phyloP scores from a whole-genome alignment of 2,329 filamentous ascomycete species.

The Phaeophleospora eucalypticola region DNA sequence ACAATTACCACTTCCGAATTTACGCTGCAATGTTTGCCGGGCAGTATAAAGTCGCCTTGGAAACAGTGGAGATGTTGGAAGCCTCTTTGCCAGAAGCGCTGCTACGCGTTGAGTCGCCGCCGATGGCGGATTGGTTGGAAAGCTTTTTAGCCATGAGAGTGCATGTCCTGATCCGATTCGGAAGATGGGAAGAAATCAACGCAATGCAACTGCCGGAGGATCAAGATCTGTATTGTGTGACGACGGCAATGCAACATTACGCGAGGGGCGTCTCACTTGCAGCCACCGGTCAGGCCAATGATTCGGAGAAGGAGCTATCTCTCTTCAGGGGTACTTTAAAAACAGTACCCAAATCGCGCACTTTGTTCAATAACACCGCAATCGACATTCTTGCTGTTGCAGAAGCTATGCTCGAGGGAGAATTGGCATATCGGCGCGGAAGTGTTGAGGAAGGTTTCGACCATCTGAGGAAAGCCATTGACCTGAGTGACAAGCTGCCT shows the following conservation, averaged over 20 bases:
- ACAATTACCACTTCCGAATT: conserved; percentile 70
- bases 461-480: conserved; percentile 54
- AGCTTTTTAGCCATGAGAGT: conserved; percentile 63
- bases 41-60: conserved; percentile 58
- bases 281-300: conserved; percentile 50
- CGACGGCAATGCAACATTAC: conserved; percentile 65
- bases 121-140: conserved; percentile 78
- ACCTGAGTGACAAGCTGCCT: conserved; percentile 57
- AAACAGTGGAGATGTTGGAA: conserved; percentile 59
- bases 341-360: conserved; percentile 56
- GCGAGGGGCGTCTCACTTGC: conserved; percentile 65
- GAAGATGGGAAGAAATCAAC: conserved; percentile 64
- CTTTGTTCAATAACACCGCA: conserved; percentile 65
- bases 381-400: conserved; percentile 59
- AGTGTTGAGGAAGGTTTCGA: conserved; percentile 52
- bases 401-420: conserved; percentile 64
- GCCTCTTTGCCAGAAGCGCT: conserved; percentile 59
- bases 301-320: conserved; percentile 51
- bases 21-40: conserved; percentile 77
- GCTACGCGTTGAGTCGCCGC: conserved; percentile 60
- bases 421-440: conserved; percentile 64
- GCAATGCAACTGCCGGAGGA: conserved; percentile 56
- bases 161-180: conserved; percentile 70
- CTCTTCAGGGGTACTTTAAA: conserved; percentile 51
- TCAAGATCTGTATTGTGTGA: conserved; percentile 60